Evolutionary conservation across 2,329 filamentous ascomycete species (phyloP).

Genomic region (Boeremia lycopersici): DNA sequence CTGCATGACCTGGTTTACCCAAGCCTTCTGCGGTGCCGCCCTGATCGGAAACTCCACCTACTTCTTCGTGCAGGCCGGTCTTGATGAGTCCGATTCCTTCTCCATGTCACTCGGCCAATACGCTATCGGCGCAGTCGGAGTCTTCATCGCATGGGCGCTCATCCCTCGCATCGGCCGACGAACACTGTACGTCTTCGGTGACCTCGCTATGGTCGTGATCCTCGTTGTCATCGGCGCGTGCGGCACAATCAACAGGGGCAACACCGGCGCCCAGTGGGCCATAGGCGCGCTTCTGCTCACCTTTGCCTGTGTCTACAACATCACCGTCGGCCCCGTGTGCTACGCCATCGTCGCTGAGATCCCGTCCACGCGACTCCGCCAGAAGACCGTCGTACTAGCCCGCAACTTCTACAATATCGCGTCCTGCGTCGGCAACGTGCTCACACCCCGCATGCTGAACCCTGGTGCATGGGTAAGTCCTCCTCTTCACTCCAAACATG

Average conservation of each 20-base stretch:
- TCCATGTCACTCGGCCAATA: conserved; percentile 61
- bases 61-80: conserved; percentile 56
- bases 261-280: conserved; percentile 55
- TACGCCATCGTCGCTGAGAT: conserved; percentile 88
- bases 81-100: conserved; percentile 51
- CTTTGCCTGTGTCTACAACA: conserved; percentile 74
- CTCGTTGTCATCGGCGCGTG: conserved; percentile 82
- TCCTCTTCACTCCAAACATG: neutral
- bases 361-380: conserved; percentile 80
- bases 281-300: conserved; percentile 44
- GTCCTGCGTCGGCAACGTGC: conserved; percentile 71
- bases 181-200: conserved; percentile 73
- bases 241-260: conserved; percentile 58
- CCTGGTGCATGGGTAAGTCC: conserved; percentile 37
- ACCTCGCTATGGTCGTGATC: conserved; percentile 63
- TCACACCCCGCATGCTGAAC: conserved; percentile 46
- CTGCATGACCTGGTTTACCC: conserved; percentile 57
- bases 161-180: conserved; percentile 79
- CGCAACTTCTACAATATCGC: conserved; percentile 78
- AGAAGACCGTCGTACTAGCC: conserved; percentile 88
- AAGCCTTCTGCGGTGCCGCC: conserved; percentile 47
- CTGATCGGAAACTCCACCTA: conserved; percentile 52
- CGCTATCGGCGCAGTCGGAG: conserved; percentile 63
- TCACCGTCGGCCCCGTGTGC: conserved; percentile 85
- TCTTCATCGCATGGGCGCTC: conserved; percentile 79